A percentile compares a stretch with the other conserved stretches of the same genome.
These are phyloP conservation scores for Mycena chlorophos DNA, from an alignment of 768 basidiomycete species.

Conservation along the genomic window DNA sequence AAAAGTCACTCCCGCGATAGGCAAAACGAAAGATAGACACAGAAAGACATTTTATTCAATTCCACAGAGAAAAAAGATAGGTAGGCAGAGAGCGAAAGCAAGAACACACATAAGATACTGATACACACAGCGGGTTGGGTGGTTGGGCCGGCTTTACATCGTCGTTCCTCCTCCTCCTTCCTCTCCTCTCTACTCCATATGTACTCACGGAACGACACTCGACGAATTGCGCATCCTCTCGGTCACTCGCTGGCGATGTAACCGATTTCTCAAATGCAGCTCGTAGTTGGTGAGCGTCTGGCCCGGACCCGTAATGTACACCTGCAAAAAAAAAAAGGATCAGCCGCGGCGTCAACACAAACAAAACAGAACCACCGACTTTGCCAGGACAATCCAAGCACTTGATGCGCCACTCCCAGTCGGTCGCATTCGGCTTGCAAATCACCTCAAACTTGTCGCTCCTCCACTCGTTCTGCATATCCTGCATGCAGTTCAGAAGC, in stretches of 20 bases:
- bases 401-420: conserved; percentile 88
- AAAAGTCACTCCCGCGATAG: background rate
- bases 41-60: background rate
- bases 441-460: conserved; percentile 84
- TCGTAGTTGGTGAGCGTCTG: conserved; percentile 89
- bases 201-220: too few relatives aligned
- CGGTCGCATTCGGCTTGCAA: conserved; percentile 52
- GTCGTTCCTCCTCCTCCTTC: too few relatives aligned
- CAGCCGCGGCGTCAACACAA: background rate
- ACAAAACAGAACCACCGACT: conserved; percentile 44
- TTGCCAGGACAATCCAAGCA: conserved; percentile 93
- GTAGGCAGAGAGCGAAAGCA: background rate
- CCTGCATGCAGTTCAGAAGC: conserved; percentile 66
- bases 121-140: too few relatives aligned
- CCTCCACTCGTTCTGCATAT: conserved; percentile 70
- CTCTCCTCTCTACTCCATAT: too few relatives aligned
- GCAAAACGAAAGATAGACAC: background rate
- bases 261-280: conserved; percentile 86
- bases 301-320: conserved; percentile 89
- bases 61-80: background rate
- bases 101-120: background rate
- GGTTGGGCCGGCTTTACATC: too few relatives aligned
- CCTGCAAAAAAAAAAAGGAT: conserved; percentile 46
- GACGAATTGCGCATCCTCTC: conserved; percentile 43
- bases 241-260: conserved; percentile 74